Evolutionary conservation across 1,284 basidiomycete species (phyloP), one percentile per base, ranked within the genome.

Genomic region (Dichomitus squalens): DNA sequence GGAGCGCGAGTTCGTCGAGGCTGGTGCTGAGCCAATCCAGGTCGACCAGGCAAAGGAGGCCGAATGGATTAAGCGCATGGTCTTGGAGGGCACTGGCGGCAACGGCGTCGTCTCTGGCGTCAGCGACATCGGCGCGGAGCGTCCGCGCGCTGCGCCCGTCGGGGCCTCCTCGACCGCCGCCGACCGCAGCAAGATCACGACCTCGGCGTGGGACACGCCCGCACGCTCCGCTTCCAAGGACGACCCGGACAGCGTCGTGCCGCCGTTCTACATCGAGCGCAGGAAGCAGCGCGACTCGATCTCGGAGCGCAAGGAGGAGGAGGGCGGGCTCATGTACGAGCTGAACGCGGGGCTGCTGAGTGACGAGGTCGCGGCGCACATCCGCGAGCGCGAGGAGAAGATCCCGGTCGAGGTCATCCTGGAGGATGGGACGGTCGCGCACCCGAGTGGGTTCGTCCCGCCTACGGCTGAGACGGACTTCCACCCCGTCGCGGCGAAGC

Each of bases 291-390:
- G 70, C 53, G 65, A 70, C 49, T 57, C 67, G 5, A 67, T 75
- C 59, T 57, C 64, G 1, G 67, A 72, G 58, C 65, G 70, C 38
- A 72, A 73, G 64, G 70, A 69, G 52, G 65, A 68, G 52, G 70
- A 74, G 56, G 69, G 70, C 20, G 62, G 65, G 2, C 66, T 76
- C 27, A 74, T 76, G 71, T 65, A 68, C 12, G 68, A 72, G 53
- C 68, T 74, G 34, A 69, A 65, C 57, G 71, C 69, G 4, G 70
- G 71, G 21, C 71, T 73, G 57, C 68, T 70, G 46, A 65, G 68
- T 49, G 72, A 72, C 33, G 72, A 67, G 49, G 63, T 74, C 50
- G 67, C 70, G 0, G 73, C 73, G 29, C 64, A 70, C 44, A 73
- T 70, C 4, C 63, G 66, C 6, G 66, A 65, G 7, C 63, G 66